Base-by-base conservation (phyloP, 179 eudicot genomes). In the Nepenthes alata region DNA sequence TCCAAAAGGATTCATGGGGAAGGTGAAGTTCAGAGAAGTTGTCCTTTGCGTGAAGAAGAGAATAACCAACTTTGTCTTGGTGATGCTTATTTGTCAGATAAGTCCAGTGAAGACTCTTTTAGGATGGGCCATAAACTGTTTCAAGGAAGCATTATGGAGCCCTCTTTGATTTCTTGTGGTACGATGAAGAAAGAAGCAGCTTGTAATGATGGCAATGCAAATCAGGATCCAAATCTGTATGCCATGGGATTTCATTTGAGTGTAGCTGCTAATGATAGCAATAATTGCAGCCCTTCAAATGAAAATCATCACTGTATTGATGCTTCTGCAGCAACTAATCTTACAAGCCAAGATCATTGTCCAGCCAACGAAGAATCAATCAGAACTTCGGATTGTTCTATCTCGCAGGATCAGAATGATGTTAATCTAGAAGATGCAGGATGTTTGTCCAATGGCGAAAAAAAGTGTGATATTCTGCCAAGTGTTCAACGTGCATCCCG, bases 401-500 rank as follows among this genome's bases (percentile, higher is more conserved):
- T 47, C 37, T 52, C 63, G 37, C 78, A 77, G 15, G 74, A 72
- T 58, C 75, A 71, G 69, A 66, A 69, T 72, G 83, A 64, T 48
- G 63, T 67, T 67, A 66, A 3, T 67, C 71, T 66, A 48, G 83
- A 85, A 55, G 76, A 55, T 62, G 60, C 67, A 35, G 77, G 52
- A 67, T 69, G 65, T 45, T 62, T 16, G 36, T 70, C 65, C 48
- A 75, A 71, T 64, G 56, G 48, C 41, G 75, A 75, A 65, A 70
- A 61, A 59, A 80, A 76, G 45, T 74, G 69, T 59, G 67, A 57
- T 59, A 78, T 56, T 64, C 63, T 67, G 64, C 65, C 70, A 57
- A 59, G 34, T 53, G 71, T 70, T 50, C 85, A 83, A 36, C 95
- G 97, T 64, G 75, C 77, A 69, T 64, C 66, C 47, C 88, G 98